These are phyloP conservation scores for Nakaseomyces bracarensis DNA, from an alignment of 1,139 yeast genomes.

Conservation along the genomic window DNA sequence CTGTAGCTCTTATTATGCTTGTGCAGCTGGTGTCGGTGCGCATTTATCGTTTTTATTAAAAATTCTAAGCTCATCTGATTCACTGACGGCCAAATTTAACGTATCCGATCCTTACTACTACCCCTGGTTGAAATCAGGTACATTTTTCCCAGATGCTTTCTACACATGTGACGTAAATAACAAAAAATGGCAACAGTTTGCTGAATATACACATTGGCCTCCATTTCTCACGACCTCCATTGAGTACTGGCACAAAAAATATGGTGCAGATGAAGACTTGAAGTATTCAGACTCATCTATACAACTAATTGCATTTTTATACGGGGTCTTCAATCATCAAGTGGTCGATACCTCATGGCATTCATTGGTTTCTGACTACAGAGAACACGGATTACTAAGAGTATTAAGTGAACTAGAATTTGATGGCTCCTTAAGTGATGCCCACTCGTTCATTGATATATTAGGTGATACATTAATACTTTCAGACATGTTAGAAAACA, in stretches of 20 bases:
- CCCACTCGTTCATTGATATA: conserved; percentile 46
- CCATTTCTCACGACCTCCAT: conserved; percentile 43
- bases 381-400: conserved; percentile 41
- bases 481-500: conserved; percentile 32
- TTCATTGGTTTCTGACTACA: conserved; percentile 38
- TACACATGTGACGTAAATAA: conserved; percentile 40
- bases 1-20: not conserved
- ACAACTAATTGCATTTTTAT: conserved; percentile 42
- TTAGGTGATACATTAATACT: conserved; percentile 51
- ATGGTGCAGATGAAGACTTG: conserved; percentile 17
- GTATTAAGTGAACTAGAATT: conserved; percentile 44
- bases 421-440: conserved; percentile 38
- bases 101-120: conserved; percentile 7
- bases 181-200: conserved; percentile 36
- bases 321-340: conserved; percentile 51
- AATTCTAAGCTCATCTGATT: conserved; percentile 15
- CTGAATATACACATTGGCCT: conserved; percentile 61
- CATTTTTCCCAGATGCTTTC: conserved; percentile 57
- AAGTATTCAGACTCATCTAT: conserved; percentile 21
- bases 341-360: conserved; percentile 58
- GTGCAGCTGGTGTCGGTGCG: conserved; percentile 28
- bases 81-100: conserved; percentile 8
- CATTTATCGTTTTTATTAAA: conserved; percentile 40
- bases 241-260: conserved; percentile 34
- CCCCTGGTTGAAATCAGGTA: conserved; percentile 39